Evolutionary conservation across 441 rosid genomes (phyloP), one percentile per base, ranked within the genome.

Genomic region (Pelargonium cotyledonis): DNA sequence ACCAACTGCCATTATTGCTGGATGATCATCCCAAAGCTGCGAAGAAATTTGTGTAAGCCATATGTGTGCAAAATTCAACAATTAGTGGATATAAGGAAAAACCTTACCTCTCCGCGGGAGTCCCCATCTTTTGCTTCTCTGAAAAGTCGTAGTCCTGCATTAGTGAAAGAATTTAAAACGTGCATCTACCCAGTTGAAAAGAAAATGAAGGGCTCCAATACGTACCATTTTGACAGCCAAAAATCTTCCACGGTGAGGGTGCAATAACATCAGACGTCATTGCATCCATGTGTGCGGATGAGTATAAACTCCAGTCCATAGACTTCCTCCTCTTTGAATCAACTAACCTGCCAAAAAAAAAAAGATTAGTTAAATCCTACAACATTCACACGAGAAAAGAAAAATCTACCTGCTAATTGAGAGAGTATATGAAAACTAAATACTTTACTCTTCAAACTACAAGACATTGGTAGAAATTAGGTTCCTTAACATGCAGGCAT

Each of bases 1-100:
- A 35, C 99, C 94, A 72, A 95, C 98, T 1, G 96, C 98, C 98
- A 95, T 95, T 68, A 92, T 80, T 72, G 97, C 99, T 1, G 96
- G 92, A 71, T 90, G 84, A 80, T 89, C 88, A 77, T 89, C 95
- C 98, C 99, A 92, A 63, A 79, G 83, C 98, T 92, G 83, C 72
- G 16, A 51, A 63, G n/a, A 49, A 6, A 12, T 11, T 11, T 11
- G 5, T 49, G 5, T 49, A 49, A 12, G 57, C 57, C 57, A 49
- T 49, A 49, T 46, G 51, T 29, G 44, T 8, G 18, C 35, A 75
- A 74, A 40, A 23, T 49, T 71, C 65, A 44, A 47, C 43, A 55
- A 46, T 31, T 8, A 68, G 44, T 12, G 26, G 19, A 40, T 64
- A 26, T 46, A 23, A 12, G 75, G 8, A 63, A 65, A 60, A 78